Evolutionary conservation across 1,139 yeast genomes (phyloP).

Genomic region (Kurtzmaniella natalensis): DNA sequence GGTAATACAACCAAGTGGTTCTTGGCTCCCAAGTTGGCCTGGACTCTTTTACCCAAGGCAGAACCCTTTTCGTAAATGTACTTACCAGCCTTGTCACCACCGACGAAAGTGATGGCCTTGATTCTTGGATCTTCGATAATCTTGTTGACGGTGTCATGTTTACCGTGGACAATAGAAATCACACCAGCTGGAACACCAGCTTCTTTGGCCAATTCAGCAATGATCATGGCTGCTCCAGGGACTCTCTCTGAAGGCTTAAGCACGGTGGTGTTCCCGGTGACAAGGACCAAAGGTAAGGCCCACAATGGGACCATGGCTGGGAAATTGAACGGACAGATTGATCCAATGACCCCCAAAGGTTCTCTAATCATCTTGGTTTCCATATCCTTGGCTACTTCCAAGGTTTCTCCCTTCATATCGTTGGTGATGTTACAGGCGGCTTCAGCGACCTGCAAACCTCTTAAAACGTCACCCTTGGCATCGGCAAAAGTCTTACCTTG

Average conservation of each 20-base stretch:
- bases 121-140: constrained; percentile 72
- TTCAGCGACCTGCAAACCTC: constrained; percentile 83
- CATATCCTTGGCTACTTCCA: constrained; percentile 74
- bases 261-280: constrained; percentile 74
- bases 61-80: constrained; percentile 67
- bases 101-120: constrained; percentile 76
- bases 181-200: constrained; percentile 83
- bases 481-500: constrained; percentile 80
- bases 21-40: constrained; percentile 76
- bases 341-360: constrained; percentile 62
- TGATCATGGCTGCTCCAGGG: constrained; percentile 76
- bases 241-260: constrained; percentile 76
- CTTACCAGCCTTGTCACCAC: constrained; percentile 73
- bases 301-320: constrained; percentile 87
- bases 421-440: constrained; percentile 59
- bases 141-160: constrained; percentile 71
- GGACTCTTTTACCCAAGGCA: constrained; percentile 70
- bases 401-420: constrained; percentile 60
- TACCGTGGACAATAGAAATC: constrained; percentile 71
- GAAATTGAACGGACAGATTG: constrained; percentile 74
- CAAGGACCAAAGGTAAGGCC: constrained; percentile 73
- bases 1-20: constrained; percentile 73
- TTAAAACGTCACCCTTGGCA: constrained; percentile 73
- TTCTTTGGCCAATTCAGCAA: constrained; percentile 68
- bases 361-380: constrained; percentile 74